Base-by-base conservation (phyloP, 352 stramenopile genomes). In the Pythium graminicola region DNA sequence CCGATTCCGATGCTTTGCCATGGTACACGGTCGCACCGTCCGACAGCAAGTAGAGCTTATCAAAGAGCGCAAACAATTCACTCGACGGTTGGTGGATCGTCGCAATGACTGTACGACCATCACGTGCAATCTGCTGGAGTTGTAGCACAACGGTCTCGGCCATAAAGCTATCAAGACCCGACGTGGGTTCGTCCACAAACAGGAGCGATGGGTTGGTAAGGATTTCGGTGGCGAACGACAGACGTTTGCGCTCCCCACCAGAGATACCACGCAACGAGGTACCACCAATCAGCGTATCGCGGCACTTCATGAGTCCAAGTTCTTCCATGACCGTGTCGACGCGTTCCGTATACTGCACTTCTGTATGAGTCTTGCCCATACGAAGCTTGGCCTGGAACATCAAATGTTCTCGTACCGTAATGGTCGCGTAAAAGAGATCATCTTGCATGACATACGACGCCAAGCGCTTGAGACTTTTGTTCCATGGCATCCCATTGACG, bases 391-490 rank as follows among this genome's bases (percentile, higher is more conserved):
- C 88, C 19, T 94, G 79, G 62, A 89, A 94, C 24, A 77, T 67
- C 1, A 97, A 65, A 53, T 97, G 89, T 64, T 97, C 91, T 9
- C 52, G 27, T 3, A 93, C 83, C 0, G 91, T 97, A 9, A 97
- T 62, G 57, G 89, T 93, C 22, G 67, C 60, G 54, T 95, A 79
- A 36, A 97, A 76, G n/a, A 96, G 69, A 64, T 97, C 87, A 56
- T 97, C 90, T 58, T 97, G 85, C 68, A 89, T 90, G 20, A 97
- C 81, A 54, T 95, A 63, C 62, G 22, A 32, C 41, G 2, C 39
- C 51, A 31, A 19, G 80, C 0, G n/a, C 36, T 8, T 23, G 22
- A n/a, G 39, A 39, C 41, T 13, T 13, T 13, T 7, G 43, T 50
- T 32, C 51, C 51, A 13, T 35, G 29, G 51, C 23, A 63, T 42